Base-by-base conservation (phyloP, 371 early-diverging fungal species). In the Mortierella sp. region DNA sequence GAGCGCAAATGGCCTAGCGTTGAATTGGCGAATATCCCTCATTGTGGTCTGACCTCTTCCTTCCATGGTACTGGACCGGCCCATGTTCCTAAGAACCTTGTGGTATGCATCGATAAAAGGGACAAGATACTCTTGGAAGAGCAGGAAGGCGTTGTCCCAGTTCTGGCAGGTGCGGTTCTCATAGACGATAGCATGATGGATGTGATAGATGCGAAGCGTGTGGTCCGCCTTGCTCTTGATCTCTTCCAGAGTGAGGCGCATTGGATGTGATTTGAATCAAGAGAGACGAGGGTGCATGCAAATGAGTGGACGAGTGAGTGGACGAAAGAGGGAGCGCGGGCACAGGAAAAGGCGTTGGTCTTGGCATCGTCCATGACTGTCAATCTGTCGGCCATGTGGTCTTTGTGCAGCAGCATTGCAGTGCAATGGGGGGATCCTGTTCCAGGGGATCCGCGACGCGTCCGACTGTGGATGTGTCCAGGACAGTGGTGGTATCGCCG, bases 121-220 rank as follows among this genome's bases (percentile, higher is more conserved):
- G 9, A 49, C 64, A 12, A 76, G 54, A 13, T 68, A 76, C 9
- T 25, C 27, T 1, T 34, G 57, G 57, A 76, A 69, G 51, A 76
- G 57, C 10, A 25, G 48, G 34, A 50, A 48, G 41, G 69, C 62
- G 44, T 63, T 65, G 39, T n/a, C 41, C 77, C 77, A 76, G 29
- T 61, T 49, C 29, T 47, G 24, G 39, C 24, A 21, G 14, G 60
- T 49, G 3, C 61, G 50, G 16, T 53, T 64, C 52, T 76, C 77
- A 13, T 60, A 12, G 22, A 29, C 22, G n/a, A 76, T 68, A 19
- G 68, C 68, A 16, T 40, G 34, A 44, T 67, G 63, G 12, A 68
- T 27, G 50, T 59, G 56, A 25, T 40, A 27, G 40, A 64, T 53
- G 16, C 29, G 40, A 41, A 62, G 21, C n/a, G 21, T 31, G 3